A percentile compares a stretch with the other conserved stretches of the same genome.
Conservation (phyloP, 2,329 filamentous ascomycete genomes). For the Colletotrichum cuscutae region DNA sequence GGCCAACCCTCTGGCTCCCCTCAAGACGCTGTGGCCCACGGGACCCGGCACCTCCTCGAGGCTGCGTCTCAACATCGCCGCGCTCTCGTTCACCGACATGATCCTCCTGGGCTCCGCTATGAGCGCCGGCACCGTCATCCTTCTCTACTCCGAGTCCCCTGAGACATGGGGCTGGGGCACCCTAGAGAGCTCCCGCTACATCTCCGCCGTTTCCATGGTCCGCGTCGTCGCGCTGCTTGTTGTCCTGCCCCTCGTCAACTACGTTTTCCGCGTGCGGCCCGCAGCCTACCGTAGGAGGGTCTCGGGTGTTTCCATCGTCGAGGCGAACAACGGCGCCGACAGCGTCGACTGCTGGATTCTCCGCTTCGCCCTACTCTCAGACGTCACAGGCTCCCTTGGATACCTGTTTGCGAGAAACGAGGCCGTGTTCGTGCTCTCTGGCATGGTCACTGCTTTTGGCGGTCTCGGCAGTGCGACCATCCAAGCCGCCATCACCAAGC, state of each 20-base stretch:
- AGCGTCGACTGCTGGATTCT: slow-evolving; percentile 81
- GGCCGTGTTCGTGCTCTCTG: slow-evolving; percentile 75
- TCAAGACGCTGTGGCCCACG: slow-evolving; percentile 81
- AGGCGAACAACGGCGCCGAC: slow-evolving; percentile 77
- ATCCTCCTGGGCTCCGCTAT: slow-evolving; percentile 85
- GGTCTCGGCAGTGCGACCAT: slow-evolving; percentile 88
- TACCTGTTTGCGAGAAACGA: slow-evolving; percentile 75
- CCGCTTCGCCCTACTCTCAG: slow-evolving; percentile 78
- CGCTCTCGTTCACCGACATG: slow-evolving; percentile 83
- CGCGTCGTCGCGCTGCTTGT: slow-evolving; percentile 81
- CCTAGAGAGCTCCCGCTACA: slow-evolving; percentile 81
- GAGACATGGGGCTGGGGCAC: slow-evolving; percentile 85
- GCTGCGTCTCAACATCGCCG: slow-evolving; percentile 82
- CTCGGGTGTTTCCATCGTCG: slow-evolving; percentile 47
- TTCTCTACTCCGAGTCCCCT: slow-evolving; percentile 84
- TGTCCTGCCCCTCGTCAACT: slow-evolving; percentile 80
- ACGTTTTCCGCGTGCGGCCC: slow-evolving; percentile 73
- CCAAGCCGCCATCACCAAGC: slow-evolving; percentile 88
- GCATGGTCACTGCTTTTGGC: slow-evolving; percentile 79
- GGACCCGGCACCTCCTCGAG: slow-evolving; percentile 67
- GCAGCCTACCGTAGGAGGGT: slow-evolving; percentile 53
- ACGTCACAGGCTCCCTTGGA: slow-evolving; percentile 79
- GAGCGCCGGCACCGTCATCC: slow-evolving; percentile 81
- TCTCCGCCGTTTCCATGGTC: slow-evolving; percentile 81
- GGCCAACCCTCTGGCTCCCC: slow-evolving; percentile 77